A percentile compares a stretch with the other conserved stretches of the same genome.
Evolutionary conservation across 208 protist genomes (phyloP).

Genomic region (Leishmania braziliensis): DNA sequence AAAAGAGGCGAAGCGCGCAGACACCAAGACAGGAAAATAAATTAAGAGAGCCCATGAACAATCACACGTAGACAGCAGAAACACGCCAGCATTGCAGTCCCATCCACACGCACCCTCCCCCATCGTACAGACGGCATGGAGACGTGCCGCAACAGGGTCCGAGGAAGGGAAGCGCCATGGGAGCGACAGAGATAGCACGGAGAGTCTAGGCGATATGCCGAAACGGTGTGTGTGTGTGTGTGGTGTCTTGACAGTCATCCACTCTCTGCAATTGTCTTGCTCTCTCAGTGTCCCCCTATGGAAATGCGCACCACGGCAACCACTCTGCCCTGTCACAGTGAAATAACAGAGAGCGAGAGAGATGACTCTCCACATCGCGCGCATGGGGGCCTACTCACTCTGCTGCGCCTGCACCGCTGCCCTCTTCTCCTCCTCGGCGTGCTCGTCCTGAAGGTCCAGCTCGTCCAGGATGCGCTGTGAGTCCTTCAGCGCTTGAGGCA

Average conservation of each 20-base stretch:
- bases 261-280: not conserved
- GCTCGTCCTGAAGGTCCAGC: slow-evolving; percentile 56
- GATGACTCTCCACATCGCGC: not conserved
- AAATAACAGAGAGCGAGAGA: not conserved
- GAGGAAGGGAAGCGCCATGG: not conserved
- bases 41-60: slow-evolving; percentile 1
- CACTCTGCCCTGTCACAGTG: too few species aligned
- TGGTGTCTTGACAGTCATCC: not conserved
- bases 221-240: not conserved
- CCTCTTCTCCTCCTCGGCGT: slow-evolving; percentile 24
- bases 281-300: not conserved
- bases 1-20: not conserved
- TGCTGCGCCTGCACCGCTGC: slow-evolving; percentile 5
- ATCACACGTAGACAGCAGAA: not conserved
- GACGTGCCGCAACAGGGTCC: not conserved
- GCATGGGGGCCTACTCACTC: not conserved
- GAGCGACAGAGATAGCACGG: not conserved
- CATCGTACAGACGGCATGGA: not conserved
- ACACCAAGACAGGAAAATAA: not conserved
- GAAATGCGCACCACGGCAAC: not conserved
- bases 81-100: not conserved
- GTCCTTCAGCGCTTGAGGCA: slow-evolving; percentile 66
- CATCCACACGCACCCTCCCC: not conserved
- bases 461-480: slow-evolving; percentile 68
- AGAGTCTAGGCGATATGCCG: not conserved